These are phyloP conservation scores for Colletotrichum neosansevieriae DNA, from an alignment of 2,329 filamentous ascomycete genomes.

Conservation along the genomic window DNA sequence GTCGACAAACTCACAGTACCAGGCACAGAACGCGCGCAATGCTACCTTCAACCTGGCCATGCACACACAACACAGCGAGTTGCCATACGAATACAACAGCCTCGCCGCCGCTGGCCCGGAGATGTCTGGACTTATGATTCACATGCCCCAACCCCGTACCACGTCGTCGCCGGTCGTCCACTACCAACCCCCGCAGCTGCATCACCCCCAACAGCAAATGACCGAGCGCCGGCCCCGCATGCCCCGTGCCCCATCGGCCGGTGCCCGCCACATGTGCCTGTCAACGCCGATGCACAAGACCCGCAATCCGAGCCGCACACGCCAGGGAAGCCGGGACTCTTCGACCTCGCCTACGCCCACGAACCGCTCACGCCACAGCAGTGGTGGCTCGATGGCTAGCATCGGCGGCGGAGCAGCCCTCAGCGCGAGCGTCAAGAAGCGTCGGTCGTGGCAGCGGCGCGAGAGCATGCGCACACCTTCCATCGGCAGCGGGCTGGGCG, in stretches of 20 bases:
- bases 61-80: slow-evolving; percentile 55
- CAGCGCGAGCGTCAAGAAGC: slow-evolving; percentile 53
- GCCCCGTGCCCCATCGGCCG: slow-evolving; percentile 66
- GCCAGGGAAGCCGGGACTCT: slow-evolving; percentile 41
- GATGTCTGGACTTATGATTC: slow-evolving; percentile 62
- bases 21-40: slow-evolving; percentile 50
- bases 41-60: slow-evolving; percentile 55
- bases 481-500: slow-evolving; percentile 44
- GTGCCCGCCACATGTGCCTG: slow-evolving; percentile 60
- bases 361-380: slow-evolving; percentile 53
- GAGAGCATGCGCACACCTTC: slow-evolving; percentile 47
- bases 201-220: slow-evolving; percentile 40
- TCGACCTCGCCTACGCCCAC: slow-evolving; percentile 54
- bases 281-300: slow-evolving; percentile 58
- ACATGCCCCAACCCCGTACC: slow-evolving; percentile 63
- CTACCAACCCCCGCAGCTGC: slow-evolving; percentile 40
- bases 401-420: slow-evolving; percentile 52
- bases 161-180: slow-evolving; percentile 52
- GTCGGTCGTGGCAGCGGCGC: slow-evolving; percentile 48
- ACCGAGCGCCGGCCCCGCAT: slow-evolving; percentile 58
- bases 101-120: slow-evolving; percentile 47
- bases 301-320: slow-evolving; percentile 50
- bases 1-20: slow-evolving; percentile 45
- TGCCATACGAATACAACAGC: slow-evolving; percentile 54
- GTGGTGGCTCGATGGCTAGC: slow-evolving; percentile 51